Conservation (phyloP, 2,329 filamentous ascomycete genomes). For the Apiospora malaysiana region DNA sequence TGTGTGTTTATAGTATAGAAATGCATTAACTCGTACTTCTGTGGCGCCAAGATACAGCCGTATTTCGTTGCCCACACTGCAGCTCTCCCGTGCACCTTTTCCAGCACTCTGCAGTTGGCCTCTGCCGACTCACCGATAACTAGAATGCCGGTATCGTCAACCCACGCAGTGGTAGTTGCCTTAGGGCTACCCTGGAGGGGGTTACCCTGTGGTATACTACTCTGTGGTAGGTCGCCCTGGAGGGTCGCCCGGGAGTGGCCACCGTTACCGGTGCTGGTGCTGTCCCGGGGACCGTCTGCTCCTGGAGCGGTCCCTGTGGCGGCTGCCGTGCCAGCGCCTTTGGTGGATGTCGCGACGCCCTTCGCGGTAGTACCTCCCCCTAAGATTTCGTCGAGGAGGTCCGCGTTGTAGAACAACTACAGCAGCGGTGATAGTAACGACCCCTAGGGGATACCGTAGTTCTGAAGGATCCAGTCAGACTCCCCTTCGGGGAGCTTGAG, state of each 20-base stretch:
- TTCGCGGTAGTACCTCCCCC: background rate
- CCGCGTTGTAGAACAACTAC: background rate
- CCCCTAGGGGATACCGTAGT: background rate
- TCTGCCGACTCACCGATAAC: background rate
- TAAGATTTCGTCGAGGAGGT: background rate
- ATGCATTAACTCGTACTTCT: conserved; percentile 10
- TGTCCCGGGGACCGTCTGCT: no score
- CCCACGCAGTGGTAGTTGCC: background rate
- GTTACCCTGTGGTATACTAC: no score
- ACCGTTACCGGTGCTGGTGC: no score
- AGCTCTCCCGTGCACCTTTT: background rate
- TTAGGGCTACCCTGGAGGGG: no score
- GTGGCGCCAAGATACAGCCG: background rate
- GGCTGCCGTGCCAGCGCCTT: no score
- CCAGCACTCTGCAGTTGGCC: background rate
- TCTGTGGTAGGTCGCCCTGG: no score
- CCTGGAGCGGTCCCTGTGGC: no score
- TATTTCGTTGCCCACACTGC: conserved; percentile 10
- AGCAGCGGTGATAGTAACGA: background rate
- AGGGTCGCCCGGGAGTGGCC: no score
- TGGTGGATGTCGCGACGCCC: no score
- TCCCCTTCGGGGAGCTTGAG: background rate
- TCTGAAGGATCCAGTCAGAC: background rate
- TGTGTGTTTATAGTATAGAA: no score
- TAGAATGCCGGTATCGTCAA: background rate